phyloP scores from a whole-genome alignment of 441 rosid species.

The Gossypium schwendimanii region DNA sequence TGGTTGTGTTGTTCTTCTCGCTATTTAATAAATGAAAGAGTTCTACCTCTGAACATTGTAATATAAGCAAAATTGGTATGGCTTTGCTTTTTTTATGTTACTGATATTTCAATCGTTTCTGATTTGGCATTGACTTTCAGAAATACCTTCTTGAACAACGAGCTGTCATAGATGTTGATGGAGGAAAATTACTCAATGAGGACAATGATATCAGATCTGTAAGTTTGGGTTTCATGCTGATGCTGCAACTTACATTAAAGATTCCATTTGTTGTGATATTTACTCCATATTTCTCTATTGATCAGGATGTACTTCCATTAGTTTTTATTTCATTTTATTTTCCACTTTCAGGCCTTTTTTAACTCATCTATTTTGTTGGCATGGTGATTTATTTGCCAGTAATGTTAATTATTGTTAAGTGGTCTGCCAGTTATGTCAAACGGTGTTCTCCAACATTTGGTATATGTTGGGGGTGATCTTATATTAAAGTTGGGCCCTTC shows the following conservation, averaged over 20 bases:
- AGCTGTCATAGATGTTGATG: constrained; percentile 75
- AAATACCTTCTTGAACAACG: constrained; percentile 90
- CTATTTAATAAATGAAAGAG: neutral
- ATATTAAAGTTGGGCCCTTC: neutral
- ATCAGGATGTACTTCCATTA: neutral
- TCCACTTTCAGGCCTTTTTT: neutral
- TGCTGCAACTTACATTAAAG: constrained; percentile 10
- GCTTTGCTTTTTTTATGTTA: neutral
- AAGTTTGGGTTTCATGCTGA: constrained; percentile 32
- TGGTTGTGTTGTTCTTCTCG: neutral
- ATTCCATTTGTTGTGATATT: neutral
- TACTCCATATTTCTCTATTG: neutral
- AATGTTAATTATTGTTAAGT: neutral
- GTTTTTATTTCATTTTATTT: neutral
- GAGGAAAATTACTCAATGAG: constrained; percentile 84
- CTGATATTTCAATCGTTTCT: constrained; percentile 17
- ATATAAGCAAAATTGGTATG: neutral
- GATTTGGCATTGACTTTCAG: constrained; percentile 30
- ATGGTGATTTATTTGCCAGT: neutral
- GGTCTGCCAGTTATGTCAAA: neutral
- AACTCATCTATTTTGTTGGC: neutral
- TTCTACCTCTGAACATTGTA: neutral
- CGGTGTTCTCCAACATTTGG: neutral
- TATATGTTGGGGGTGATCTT: neutral
- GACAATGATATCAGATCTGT: constrained; percentile 93